phyloP scores from a whole-genome alignment of 306 rosid genomes.

The Castanopsis chinensis region DNA sequence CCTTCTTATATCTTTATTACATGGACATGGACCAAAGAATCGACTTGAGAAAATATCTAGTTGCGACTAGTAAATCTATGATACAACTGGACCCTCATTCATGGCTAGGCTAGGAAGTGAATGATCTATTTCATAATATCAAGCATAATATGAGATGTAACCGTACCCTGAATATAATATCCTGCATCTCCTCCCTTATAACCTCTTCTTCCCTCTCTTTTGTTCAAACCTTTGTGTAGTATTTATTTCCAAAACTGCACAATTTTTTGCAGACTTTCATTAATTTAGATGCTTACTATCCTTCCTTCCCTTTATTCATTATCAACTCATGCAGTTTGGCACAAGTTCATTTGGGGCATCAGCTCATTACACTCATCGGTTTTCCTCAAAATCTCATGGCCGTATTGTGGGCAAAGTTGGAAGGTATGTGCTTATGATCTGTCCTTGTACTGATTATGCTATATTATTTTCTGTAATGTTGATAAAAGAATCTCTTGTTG shows the following conservation, averaged over 20 bases:
- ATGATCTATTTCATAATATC: not conserved
- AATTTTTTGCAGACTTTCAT: not conserved
- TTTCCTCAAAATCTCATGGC: slow-evolving; percentile 89
- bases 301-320: slow-evolving; percentile 27
- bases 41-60: not conserved
- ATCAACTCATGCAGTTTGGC: slow-evolving; percentile 63
- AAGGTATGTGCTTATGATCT: slow-evolving; percentile 53
- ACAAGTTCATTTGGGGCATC: slow-evolving; percentile 71
- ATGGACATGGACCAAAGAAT: not conserved
- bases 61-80: not conserved
- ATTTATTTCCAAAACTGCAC: not conserved
- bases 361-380: slow-evolving; percentile 63
- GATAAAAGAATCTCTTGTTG: not conserved
- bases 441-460: slow-evolving; percentile 7
- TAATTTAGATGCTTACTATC: not conserved
- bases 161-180: not conserved
- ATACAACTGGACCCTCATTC: not conserved
- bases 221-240: not conserved
- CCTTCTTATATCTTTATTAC: not conserved
- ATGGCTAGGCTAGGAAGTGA: not conserved
- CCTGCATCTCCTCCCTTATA: not conserved
- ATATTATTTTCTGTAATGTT: not conserved
- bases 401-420: slow-evolving; percentile 80
- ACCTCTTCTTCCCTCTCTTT: not conserved
- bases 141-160: not conserved